Percentiles rank a stretch among this genome's conserved stretches.
These are phyloP conservation scores for Jatropha multifida DNA, from an alignment of 441 rosid species.

Conservation along the genomic window DNA sequence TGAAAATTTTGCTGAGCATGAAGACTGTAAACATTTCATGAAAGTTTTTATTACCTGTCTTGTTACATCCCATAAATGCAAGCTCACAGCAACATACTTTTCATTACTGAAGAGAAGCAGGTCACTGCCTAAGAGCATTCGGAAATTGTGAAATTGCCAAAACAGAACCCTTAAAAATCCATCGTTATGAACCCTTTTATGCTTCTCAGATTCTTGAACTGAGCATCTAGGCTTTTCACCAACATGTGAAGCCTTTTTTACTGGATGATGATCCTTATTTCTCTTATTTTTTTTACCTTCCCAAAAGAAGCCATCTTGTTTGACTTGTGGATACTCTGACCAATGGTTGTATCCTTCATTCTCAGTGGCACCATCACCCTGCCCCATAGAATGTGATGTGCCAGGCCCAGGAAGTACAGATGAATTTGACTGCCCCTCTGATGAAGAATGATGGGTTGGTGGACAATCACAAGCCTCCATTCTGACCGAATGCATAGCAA, in stretches of 20 bases:
- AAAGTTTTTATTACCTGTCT: slow-evolving; percentile 56
- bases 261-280: slow-evolving; percentile 53
- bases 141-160: slow-evolving; percentile 98
- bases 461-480: slow-evolving; percentile 99
- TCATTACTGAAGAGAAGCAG: slow-evolving; percentile 93
- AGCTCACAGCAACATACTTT: slow-evolving; percentile 86
- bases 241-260: slow-evolving; percentile 58
- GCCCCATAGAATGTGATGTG: slow-evolving; percentile 44
- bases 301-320: slow-evolving; percentile 57
- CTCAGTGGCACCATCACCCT: slow-evolving; percentile 37
- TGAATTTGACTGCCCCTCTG: slow-evolving; percentile 50
- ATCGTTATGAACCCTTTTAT: slow-evolving; percentile 63
- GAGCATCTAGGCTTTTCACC: slow-evolving; percentile 75
- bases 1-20: slow-evolving; percentile 7
- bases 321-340: slow-evolving; percentile 51
- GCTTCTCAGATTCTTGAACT: slow-evolving; percentile 77
- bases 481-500: slow-evolving; percentile 98
- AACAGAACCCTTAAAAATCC: slow-evolving; percentile 79
- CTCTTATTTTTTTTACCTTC: slow-evolving; percentile 52
- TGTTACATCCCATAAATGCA: slow-evolving; percentile 87
- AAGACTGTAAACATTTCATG: slow-evolving; percentile 12
- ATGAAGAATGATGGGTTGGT: slow-evolving; percentile 52
- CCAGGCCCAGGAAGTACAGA: slow-evolving; percentile 59
- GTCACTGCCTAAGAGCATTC: slow-evolving; percentile 96
- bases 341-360: slow-evolving; percentile 40